Conservation (phyloP, 495 filamentous ascomycete genomes). For the Xylaria palmicola region DNA sequence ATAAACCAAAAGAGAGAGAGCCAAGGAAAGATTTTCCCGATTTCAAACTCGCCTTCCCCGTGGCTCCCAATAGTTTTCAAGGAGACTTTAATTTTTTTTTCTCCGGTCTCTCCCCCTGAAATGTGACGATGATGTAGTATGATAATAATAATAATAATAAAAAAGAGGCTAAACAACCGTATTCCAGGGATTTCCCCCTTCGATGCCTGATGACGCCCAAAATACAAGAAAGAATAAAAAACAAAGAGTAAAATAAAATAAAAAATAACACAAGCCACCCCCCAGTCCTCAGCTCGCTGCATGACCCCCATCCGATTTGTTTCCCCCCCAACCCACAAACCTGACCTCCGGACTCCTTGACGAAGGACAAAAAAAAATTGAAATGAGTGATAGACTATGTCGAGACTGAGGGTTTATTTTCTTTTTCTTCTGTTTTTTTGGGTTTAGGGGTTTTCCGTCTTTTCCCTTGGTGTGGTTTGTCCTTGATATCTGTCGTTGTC, state of each 20-base stretch:
- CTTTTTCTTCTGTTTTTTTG: background rate
- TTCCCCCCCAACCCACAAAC: slow-evolving; percentile 10
- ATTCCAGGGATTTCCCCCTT: slow-evolving; percentile 2
- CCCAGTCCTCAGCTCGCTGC: slow-evolving; percentile 5
- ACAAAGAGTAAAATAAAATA: background rate
- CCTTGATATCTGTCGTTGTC: background rate
- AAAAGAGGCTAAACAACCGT: slow-evolving; percentile 9
- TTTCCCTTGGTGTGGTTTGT: background rate
- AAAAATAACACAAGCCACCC: slow-evolving; percentile 1
- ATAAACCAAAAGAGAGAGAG: slow-evolving; percentile 7
- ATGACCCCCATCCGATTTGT: background rate
- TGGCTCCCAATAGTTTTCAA: slow-evolving; percentile 3
- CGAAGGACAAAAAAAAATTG: background rate
- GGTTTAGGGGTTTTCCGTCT: background rate
- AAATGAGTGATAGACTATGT: background rate
- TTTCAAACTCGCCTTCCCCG: slow-evolving; percentile 8
- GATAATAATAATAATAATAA: too few relatives aligned
- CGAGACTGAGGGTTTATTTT: background rate
- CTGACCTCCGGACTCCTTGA: slow-evolving; percentile 2
- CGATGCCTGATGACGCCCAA: slow-evolving; percentile 17
- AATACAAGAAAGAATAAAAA: background rate
- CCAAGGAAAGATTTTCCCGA: slow-evolving; percentile 17
- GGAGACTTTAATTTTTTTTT: slow-evolving; percentile 3
- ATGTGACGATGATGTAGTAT: slow-evolving; percentile 6
- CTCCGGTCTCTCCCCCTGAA: background rate